Evolutionary conservation across 345 rosid species (phyloP).

Genomic region (Citrus glauca): DNA sequence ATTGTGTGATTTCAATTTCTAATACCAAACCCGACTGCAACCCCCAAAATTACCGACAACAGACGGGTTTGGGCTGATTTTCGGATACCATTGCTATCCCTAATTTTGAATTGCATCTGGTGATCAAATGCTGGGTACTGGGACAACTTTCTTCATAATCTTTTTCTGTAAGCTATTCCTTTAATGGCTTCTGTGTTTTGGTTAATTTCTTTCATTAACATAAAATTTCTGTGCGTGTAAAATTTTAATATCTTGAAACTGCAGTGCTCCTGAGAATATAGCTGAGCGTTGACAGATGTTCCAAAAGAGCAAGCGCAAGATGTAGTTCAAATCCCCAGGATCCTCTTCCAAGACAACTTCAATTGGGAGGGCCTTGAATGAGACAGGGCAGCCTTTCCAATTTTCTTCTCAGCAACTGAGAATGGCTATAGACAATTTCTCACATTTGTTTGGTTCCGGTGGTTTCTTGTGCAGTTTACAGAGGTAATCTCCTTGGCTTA

Average conservation of each 20-base stretch:
- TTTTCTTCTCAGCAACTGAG: constrained; percentile 13
- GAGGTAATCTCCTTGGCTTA: constrained; percentile 15
- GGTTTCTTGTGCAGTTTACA: constrained; percentile 18
- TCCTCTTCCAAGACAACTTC: neutral
- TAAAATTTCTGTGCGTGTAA: neutral
- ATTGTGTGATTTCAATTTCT: too few relatives aligned
- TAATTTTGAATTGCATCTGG: too few relatives aligned
- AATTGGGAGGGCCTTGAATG: neutral
- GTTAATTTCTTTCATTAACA: neutral
- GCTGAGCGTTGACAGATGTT: neutral
- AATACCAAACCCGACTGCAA: too few relatives aligned
- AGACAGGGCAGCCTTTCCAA: neutral
- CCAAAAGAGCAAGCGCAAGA: neutral
- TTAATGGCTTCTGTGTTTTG: neutral
- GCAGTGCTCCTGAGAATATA: constrained; percentile 1
- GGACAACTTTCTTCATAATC: neutral
- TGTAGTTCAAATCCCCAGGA: neutral
- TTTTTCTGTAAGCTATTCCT: neutral
- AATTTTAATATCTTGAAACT: neutral
- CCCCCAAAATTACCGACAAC: too few relatives aligned
- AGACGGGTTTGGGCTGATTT: too few relatives aligned
- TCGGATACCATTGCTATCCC: too few relatives aligned
- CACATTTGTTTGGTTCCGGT: constrained; percentile 4
- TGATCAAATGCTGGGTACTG: neutral
- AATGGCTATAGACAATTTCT: constrained; percentile 4